These are phyloP conservation scores for Prunus persica DNA, from an alignment of 306 rosid species.

Conservation along the genomic window DNA sequence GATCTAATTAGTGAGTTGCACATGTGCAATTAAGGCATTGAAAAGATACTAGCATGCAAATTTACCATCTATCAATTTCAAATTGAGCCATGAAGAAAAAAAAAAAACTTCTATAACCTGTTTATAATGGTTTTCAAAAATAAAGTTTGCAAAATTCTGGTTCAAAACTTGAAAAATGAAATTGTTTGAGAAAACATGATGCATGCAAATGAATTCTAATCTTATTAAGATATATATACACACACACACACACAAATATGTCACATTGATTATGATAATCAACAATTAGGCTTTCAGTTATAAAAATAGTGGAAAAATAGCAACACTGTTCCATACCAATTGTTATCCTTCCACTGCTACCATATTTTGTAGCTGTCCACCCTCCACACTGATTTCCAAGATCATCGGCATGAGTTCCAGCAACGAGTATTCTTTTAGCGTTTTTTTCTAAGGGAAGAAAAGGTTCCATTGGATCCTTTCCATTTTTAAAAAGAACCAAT, in stretches of 20 bases:
- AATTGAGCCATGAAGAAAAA: not conserved
- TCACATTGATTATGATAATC: not conserved
- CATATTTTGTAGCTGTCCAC: constrained; percentile 57
- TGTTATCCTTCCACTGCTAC: constrained; percentile 48
- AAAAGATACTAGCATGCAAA: not conserved
- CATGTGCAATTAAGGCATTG: not conserved
- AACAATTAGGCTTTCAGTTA: not conserved
- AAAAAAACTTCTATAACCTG: not conserved
- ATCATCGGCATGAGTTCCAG: constrained; percentile 70
- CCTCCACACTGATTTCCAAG: constrained; percentile 84
- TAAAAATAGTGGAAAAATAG: not conserved
- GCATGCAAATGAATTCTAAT: not conserved
- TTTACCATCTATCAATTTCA: not conserved
- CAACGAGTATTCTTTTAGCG: constrained; percentile 60
- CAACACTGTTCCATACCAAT: constrained; percentile 37
- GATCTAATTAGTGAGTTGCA: not conserved
- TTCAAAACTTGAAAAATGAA: not conserved
- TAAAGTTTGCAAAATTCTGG: not conserved
- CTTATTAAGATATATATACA: not conserved
- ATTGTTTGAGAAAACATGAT: not conserved
- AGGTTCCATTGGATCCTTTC: constrained; percentile 41
- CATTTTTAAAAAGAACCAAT: constrained; percentile 75
- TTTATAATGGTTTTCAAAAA: not conserved
- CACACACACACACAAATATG: not conserved
- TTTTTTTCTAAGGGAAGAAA: constrained; percentile 62